phyloP scores from a whole-genome alignment of 352 stramenopile species.

The Phytopythium ostracodes region DNA sequence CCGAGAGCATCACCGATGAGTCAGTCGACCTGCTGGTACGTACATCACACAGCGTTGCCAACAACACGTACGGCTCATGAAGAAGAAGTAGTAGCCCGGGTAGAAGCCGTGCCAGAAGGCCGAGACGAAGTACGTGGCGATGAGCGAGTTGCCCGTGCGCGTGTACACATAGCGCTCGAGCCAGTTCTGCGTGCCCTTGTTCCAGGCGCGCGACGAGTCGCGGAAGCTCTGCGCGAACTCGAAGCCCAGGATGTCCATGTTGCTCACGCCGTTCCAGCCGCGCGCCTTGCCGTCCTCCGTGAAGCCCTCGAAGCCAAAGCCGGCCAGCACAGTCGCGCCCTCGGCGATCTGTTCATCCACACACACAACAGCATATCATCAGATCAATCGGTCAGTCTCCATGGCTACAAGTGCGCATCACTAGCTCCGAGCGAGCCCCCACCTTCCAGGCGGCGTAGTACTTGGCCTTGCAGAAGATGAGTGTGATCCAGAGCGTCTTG shows the following conservation, averaged over 20 bases:
- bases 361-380: no score
- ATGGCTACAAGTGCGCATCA: no score
- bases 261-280: constrained; percentile 93
- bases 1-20: constrained; percentile 4
- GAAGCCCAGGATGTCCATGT: constrained; percentile 95
- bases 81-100: constrained; percentile 97
- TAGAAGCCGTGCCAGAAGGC: constrained; percentile 99
- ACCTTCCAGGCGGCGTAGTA: constrained; percentile 96
- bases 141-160: constrained; percentile 90
- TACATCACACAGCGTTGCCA: background rate
- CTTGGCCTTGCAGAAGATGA: constrained; percentile 92
- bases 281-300: constrained; percentile 74
- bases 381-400: no score
- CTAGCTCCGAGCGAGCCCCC: no score
- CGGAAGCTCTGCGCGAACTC: constrained; percentile 91
- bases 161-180: constrained; percentile 97
- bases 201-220: constrained; percentile 90
- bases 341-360: constrained; percentile 54
- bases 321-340: constrained; percentile 69
- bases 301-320: constrained; percentile 94
- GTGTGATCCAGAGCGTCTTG: constrained; percentile 82
- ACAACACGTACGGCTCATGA: constrained; percentile 56
- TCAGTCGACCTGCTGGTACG: background rate
- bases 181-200: constrained; percentile 96
- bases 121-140: constrained; percentile 93